Evolutionary conservation across 1,139 yeast species (phyloP), one percentile per base, ranked within the genome.

Genomic region (Geotrichum reessii): DNA sequence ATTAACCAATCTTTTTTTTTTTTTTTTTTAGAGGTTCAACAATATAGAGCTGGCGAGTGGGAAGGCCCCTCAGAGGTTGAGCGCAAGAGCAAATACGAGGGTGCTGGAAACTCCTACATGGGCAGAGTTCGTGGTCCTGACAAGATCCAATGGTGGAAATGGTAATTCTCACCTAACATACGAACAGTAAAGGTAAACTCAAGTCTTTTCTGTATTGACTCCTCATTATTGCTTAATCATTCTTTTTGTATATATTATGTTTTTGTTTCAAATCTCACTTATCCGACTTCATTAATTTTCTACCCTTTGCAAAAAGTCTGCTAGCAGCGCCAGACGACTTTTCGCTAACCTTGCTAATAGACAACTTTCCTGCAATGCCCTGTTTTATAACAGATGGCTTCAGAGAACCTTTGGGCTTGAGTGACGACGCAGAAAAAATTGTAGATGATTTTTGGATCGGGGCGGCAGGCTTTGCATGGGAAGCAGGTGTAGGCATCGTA

Each of bases 11-110:
- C n/a, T n/a, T n/a, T 21, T 3, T 3, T 46, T 28, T 46, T 2
- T 50, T 55, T 63, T 53, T 7, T 53, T 55, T 63, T 54, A 66
- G 67, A 64, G 28, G 61, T 60, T 22, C 64, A 66, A 17, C 61
- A 62, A n/a, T 58, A 60, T 17, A 66, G 66, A 21, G 75, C 76
- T 9, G 76, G 76, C 12, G 66, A 73, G 25, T 73, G 64, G 60
- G 67, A 66, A n/a, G 75, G 75, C 22, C 67, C 64, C 46, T 63
- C 70, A 1, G 64, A 69, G 3, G 69, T 67, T 40, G 64, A 67
- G 60, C 64, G 76, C 49, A 70, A 68, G 60, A 69, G 73, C 53
- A 69, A 69, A 53, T 73, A 71, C 61, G 73, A 73, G 55, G 76
- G 76, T 1, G 76, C 74, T 5, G 76, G 76, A 3, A 68, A 67